Conservation (phyloP, 2,329 filamentous ascomycete genomes). For the Lithohypha guttulata region DNA sequence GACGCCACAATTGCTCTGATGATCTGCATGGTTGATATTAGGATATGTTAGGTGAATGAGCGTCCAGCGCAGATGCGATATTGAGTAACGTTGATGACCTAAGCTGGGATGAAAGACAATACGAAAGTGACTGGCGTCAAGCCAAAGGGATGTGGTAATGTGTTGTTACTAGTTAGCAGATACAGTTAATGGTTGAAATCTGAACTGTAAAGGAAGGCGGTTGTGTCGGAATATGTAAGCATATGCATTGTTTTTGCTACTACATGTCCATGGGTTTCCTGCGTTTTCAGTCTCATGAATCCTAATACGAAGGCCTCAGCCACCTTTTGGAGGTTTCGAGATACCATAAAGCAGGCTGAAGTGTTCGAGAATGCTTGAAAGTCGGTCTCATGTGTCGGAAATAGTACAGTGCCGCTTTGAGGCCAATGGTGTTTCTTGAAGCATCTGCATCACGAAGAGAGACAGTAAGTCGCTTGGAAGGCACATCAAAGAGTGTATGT, state of each 20-base stretch:
- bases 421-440: slow-evolving; percentile 6
- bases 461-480: no score
- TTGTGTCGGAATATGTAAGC: no score
- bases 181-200: no score
- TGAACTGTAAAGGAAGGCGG: no score
- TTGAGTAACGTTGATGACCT: background rate
- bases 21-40: slow-evolving; percentile 5
- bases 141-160: slow-evolving; percentile 5
- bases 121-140: slow-evolving; percentile 1
- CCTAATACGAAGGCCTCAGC: background rate
- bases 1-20: slow-evolving; percentile 1
- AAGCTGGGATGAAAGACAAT: slow-evolving; percentile 1
- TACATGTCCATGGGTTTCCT: background rate
- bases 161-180: no score
- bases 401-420: background rate
- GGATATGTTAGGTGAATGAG: background rate
- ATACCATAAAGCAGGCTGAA: no score
- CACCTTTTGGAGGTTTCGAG: no score
- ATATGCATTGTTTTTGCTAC: no score
- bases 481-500: no score
- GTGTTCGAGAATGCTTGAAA: slow-evolving; percentile 1
- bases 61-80: slow-evolving; percentile 7
- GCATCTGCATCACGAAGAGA: background rate
- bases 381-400: background rate
- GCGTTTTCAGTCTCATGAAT: slow-evolving; percentile 8